Percentiles rank a stretch among this genome's conserved stretches.
Conservation (phyloP, 768 basidiomycete species). For the Dioszegia hungarica region DNA sequence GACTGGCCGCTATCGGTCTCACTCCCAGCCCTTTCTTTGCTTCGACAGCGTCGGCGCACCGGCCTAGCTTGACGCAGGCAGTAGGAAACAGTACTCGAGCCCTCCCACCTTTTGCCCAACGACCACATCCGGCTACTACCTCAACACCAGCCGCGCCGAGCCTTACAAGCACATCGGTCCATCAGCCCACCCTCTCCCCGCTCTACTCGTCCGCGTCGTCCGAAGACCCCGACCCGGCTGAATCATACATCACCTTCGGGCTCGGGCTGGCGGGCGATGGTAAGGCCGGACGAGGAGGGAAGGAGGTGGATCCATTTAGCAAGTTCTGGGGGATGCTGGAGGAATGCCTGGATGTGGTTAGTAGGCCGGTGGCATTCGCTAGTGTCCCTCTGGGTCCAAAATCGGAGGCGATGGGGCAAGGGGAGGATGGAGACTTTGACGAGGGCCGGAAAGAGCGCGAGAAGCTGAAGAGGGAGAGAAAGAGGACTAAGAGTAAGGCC, state of each 20-base stretch:
- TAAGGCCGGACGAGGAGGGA: not conserved
- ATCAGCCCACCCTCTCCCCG: constrained; percentile 7
- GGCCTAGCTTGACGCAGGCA: too few relatives aligned
- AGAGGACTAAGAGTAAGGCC: constrained; percentile 4
- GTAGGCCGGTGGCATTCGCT: constrained; percentile 45
- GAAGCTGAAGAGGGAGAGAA: constrained; percentile 10
- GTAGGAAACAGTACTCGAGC: not conserved
- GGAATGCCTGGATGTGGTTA: constrained; percentile 40
- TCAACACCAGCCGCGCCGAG: not conserved
- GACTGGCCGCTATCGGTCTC: not conserved
- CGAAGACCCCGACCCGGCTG: constrained; percentile 19
- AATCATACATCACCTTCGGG: constrained; percentile 8
- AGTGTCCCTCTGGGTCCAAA: constrained; percentile 26
- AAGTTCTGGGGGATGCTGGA: constrained; percentile 48
- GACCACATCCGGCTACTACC: constrained; percentile 9
- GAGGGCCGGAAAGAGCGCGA: constrained; percentile 1
- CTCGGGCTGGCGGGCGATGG: not conserved
- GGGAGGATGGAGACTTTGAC: not conserved
- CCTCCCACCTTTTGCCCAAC: constrained; percentile 29
- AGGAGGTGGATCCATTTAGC: constrained; percentile 39
- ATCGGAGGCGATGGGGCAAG: not conserved
- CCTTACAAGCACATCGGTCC: constrained; percentile 9
- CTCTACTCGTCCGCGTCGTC: constrained; percentile 22
- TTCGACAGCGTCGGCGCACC: not conserved
- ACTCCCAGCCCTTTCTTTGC: not conserved